phyloP scores from a whole-genome alignment of 345 rosid genomes.

The Erucastrum elatum region DNA sequence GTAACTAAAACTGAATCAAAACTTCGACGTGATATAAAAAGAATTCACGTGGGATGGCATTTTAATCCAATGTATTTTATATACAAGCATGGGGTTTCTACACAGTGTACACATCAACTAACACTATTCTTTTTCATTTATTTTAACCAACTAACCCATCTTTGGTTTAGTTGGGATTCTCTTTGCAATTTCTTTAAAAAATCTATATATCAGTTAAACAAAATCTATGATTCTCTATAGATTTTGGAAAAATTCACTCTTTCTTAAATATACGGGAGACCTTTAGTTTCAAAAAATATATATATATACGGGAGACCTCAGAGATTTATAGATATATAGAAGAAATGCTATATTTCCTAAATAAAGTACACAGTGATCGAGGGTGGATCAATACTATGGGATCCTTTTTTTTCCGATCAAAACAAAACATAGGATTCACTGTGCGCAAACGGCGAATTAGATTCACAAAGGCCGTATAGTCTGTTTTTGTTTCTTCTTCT shows the following conservation, averaged over 20 bases:
- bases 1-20: neutral
- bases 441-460: too few species aligned
- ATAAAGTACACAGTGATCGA: neutral
- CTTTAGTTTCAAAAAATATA: too few species aligned
- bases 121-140: slow-evolving; percentile 6
- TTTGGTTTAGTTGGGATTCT: slow-evolving; percentile 22
- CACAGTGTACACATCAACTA: slow-evolving; percentile 19
- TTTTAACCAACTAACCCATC: neutral
- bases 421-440: neutral
- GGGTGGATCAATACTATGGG: neutral
- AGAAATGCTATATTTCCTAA: neutral
- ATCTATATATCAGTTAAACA: neutral
- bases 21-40: neutral
- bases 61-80: neutral
- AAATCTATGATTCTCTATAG: too few species aligned
- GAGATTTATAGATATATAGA: neutral
- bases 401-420: neutral
- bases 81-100: slow-evolving; percentile 15
- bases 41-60: slow-evolving; percentile 23
- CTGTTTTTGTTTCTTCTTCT: too few species aligned
- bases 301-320: neutral
- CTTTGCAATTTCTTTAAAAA: neutral
- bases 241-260: neutral
- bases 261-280: too few species aligned
- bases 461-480: too few species aligned